A percentile compares a stretch with the other conserved stretches of the same genome.
phyloP scores from a whole-genome alignment of 257 asterid genomes.

The Nicotiana sylvestris region DNA sequence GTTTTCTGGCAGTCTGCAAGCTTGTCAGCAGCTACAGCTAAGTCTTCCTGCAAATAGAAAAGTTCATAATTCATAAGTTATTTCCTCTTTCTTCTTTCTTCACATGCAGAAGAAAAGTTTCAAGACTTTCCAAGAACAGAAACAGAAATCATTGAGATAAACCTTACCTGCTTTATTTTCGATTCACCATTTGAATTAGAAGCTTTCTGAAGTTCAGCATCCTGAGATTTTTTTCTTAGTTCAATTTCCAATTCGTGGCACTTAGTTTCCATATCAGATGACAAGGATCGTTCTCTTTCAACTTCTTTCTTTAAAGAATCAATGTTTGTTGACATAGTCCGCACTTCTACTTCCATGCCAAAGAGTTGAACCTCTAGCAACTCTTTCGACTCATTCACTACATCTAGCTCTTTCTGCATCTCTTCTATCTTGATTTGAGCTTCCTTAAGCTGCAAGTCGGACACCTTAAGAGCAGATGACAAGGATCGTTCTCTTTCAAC shows the following conservation, averaged over 20 bases:
- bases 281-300: constrained; percentile 33
- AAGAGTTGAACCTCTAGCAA: constrained; percentile 49
- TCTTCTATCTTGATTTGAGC: constrained; percentile 31
- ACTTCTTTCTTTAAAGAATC: constrained; percentile 36
- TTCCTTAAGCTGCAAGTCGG: constrained; percentile 32
- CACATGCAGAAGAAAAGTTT: background rate
- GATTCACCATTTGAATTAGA: constrained; percentile 32
- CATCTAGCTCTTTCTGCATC: constrained; percentile 41
- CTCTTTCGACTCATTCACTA: constrained; percentile 42
- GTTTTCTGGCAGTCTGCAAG: constrained; percentile 86
- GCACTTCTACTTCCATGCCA: constrained; percentile 51
- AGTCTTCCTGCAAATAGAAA: constrained; percentile 49
- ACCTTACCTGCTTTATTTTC: constrained; percentile 59
- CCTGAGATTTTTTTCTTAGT: constrained; percentile 32
- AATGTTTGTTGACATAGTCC: constrained; percentile 37
- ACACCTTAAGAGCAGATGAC: constrained; percentile 25
- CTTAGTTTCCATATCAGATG: constrained; percentile 36
- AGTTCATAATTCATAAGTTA: too few relatives aligned
- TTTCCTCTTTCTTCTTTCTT: background rate
- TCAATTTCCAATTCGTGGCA: constrained; percentile 54
- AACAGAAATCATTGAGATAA: background rate
- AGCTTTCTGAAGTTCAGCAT: constrained; percentile 38
- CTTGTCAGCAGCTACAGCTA: constrained; percentile 70
- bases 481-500: constrained; percentile 29
- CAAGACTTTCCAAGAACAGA: background rate